Base-by-base conservation (phyloP, 2,329 filamentous ascomycete genomes). In the Gnomoniopsis sp. region DNA sequence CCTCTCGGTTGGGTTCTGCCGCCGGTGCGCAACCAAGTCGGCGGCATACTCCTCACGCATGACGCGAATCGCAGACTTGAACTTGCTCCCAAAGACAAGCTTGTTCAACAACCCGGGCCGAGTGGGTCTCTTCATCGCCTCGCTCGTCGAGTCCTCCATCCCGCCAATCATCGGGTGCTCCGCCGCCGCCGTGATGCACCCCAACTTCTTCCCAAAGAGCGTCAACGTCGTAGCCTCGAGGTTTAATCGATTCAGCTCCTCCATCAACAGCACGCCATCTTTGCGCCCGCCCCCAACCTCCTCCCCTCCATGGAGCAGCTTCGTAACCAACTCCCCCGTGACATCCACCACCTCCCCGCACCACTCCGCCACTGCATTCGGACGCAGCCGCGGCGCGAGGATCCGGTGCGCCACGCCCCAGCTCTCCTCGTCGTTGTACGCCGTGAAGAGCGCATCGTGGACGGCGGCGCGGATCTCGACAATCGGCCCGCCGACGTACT, bases 21-120 rank as follows among this genome's bases (percentile, higher is more conserved):
- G 78, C 38, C 86, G 80, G 53, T 79, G 67, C n/a, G 79, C 69
- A 33, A 89, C 79, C n/a, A 88, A 67, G 0, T 85, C 80, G 4
- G 75, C 74, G 2, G 78, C 84, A 47, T 79, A 87, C 11, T 74
- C 69, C 26, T 61, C 55, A 4, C 85, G 80, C 75, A 88, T 79
- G 1, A 74, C 67, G 17, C 76, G 76, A 58, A 80, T 85, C 34
- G 83, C 75, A 1, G 71, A 73, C 57, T 80, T 79, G 66, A 84
- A 84, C 66, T 83, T 85, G 61, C 75, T 62, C 22, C 77, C 72
- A 66, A 84, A 76, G 15, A 81, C 58, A 2, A 85, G 72, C 77
- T 74, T 78, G 62, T 81, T 86, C 49, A 86, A 63, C 15, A 84
- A 21, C 6, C 74, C 74, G 0, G 77, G 81, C 2, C 84, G 73